Percentiles rank a stretch among this genome's conserved stretches.
Conservation (phyloP, 441 rosid genomes). For the Pelargonium fulgidum region DNA sequence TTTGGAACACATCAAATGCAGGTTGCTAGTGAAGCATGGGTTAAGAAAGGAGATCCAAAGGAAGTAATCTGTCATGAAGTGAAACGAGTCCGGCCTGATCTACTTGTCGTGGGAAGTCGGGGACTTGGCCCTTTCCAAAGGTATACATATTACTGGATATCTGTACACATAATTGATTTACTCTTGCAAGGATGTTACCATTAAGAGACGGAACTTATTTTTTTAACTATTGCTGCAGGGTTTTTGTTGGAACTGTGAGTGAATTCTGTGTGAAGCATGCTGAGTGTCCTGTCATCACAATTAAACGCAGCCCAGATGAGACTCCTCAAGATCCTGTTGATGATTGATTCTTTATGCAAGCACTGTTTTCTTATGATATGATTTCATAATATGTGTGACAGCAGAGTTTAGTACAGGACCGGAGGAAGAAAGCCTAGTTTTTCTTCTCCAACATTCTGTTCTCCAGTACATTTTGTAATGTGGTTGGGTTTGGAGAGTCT, state of each 20-base stretch:
- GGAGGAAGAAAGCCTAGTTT: no score
- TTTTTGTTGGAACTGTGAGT: constrained; percentile 90
- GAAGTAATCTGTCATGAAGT: constrained; percentile 86
- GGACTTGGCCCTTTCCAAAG: constrained; percentile 92
- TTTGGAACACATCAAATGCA: constrained; percentile 17
- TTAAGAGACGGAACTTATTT: neutral
- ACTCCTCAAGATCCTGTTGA: constrained; percentile 89
- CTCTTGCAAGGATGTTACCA: neutral
- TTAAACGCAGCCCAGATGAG: constrained; percentile 75
- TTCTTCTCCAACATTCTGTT: no score
- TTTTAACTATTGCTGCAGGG: constrained; percentile 38
- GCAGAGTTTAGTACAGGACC: no score
- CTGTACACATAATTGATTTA: neutral
- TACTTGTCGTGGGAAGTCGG: constrained; percentile 79
- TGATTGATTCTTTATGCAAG: constrained; percentile 35
- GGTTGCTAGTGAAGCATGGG: constrained; percentile 85
- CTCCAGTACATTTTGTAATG: no score
- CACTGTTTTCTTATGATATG: neutral
- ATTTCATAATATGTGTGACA: no score
- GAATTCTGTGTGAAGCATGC: constrained; percentile 95
- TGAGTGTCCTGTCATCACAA: constrained; percentile 79
- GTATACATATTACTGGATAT: constrained; percentile 24
- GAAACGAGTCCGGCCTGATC: constrained; percentile 65
- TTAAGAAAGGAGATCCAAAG: constrained; percentile 77
- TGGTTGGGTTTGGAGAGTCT: no score